phyloP scores from a whole-genome alignment of 768 basidiomycete species.

The Phylloporus rhodoxanthus region DNA sequence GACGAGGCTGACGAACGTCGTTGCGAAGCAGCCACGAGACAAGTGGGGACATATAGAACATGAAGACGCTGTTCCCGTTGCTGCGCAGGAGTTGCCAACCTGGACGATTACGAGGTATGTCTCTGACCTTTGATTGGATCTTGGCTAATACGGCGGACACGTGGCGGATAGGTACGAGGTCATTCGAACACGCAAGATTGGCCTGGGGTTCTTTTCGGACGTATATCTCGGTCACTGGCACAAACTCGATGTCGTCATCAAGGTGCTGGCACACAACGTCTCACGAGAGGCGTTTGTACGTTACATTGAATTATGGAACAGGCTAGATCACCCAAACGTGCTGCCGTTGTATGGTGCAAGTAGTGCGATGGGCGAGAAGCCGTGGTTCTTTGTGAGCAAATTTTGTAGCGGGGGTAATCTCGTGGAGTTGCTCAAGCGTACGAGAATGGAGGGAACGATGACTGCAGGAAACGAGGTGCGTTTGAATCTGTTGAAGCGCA shows the following conservation, averaged over 20 bases:
- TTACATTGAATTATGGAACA: slow-evolving; percentile 69
- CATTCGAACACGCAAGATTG: slow-evolving; percentile 61
- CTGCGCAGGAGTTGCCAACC: slow-evolving; percentile 40
- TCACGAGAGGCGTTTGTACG: slow-evolving; percentile 60
- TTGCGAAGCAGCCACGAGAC: neutral
- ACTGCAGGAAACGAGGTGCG: neutral
- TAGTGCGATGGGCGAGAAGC: slow-evolving; percentile 59
- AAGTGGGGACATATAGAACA: neutral
- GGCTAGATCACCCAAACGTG: slow-evolving; percentile 62
- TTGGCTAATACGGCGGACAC: neutral
- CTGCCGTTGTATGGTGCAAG: slow-evolving; percentile 75
- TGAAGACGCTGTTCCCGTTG: neutral
- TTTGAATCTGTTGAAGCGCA: slow-evolving; percentile 49
- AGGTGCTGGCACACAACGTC: slow-evolving; percentile 59
- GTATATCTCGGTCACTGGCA: slow-evolving; percentile 77
- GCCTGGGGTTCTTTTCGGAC: slow-evolving; percentile 69
- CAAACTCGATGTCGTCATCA: slow-evolving; percentile 60
- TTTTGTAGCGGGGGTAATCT: slow-evolving; percentile 64
- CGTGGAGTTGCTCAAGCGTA: slow-evolving; percentile 47
- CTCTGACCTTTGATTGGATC: neutral
- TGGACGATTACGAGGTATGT: slow-evolving; percentile 71
- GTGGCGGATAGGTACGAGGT: slow-evolving; percentile 56
- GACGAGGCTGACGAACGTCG: slow-evolving; percentile 46
- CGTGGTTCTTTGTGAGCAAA: slow-evolving; percentile 77
- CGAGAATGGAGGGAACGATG: neutral